Evolutionary conservation across 441 rosid species (phyloP), one percentile per base, ranked within the genome.

Genomic region (Euphorbia celastroides): DNA sequence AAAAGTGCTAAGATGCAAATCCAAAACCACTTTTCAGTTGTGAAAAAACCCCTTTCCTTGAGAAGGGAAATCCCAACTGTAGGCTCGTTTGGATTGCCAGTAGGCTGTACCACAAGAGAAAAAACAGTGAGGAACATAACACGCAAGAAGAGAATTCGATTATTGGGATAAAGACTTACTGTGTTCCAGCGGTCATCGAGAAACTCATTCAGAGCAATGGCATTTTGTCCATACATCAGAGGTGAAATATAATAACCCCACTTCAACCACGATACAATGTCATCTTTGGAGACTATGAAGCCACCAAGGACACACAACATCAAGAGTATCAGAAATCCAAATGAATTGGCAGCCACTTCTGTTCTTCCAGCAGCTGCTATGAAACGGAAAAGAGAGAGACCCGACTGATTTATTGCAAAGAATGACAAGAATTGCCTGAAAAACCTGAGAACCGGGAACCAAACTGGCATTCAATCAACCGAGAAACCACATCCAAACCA

Each of bases 241-340:
- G 97, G 98, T 50, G 97, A 88, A 44, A 64, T n/a, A 64, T 83
- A 93, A 74, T 87, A 90, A 22, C 85, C 96, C 98, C 97, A 88
- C 59, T 78, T 79, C 90, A 93, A 69, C 89, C 89, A 88, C 17
- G 88, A 70, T 0, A 74, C 70, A 58, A 90, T 80, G 72, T 90
- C 89, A 77, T 87, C 97, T 93, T 75, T 86, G 69, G 91, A 77
- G 54, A 86, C 75, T 65, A 88, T 70, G 70, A 76, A 88, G 71
- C 93, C 93, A 16, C 89, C 94, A 1, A 88, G 84, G 20, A 86
- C 82, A 58, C 86, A 80, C 56, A 84, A 80, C 65, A 82, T 7
- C 61, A 84, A 74, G 75, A 88, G 44, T 59, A 82, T 69, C 30
- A 84, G 80, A 58, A 81, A 72, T 22, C 88, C 89, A 12, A 83